Base-by-base conservation (phyloP, 2,329 filamentous ascomycete species). In the Fusarium ramigenum region DNA sequence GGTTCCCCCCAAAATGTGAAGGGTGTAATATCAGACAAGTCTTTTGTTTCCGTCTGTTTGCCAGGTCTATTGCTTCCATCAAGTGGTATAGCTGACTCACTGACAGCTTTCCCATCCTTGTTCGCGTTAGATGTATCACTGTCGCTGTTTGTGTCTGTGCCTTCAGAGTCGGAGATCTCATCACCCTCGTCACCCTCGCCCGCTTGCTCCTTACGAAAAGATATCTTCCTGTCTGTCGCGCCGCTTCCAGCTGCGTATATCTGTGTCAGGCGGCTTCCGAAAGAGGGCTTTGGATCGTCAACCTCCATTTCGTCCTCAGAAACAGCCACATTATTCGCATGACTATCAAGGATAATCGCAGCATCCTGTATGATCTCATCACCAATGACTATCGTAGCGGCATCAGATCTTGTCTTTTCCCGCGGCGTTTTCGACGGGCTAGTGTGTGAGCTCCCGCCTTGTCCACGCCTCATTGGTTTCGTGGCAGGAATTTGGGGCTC, bases 381-480 rank as follows among this genome's bases (percentile, higher is more conserved):
- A 28, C 78, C 75, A 50, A 79, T 76, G 10, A 70, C 66, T 40
- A 79, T 60, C 10, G 66, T 77, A 9, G 76, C 58, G 39, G 59
- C 36, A 19, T 74, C 61, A 30, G 64, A 57, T 34, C 47, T 39
- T 30, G 54, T 32, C n/a, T 49, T 67, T 23, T 50, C 60, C 18
- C 46, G 60, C n/a, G 63, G 32, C 15, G 54, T 32, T 49, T 65
- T 73, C 18, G 49, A 12, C 34, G 53, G 57, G 34, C 49, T 66
- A 40, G 28, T 25, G 43, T 44, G 30, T 12, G 42, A 21, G 30
- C 30, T 36, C 10, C 60, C 50, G 16, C 34, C 30, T 30, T 73
- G 70, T 7, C 44, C 40, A 32, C 61, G 60, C 19, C 65, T 70
- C 10, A 70, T 36, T 37, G 69, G 58, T 32, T 63, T 63, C 7